A percentile compares a stretch with the other conserved stretches of the same genome.
These are phyloP conservation scores for Scedosporium boydii DNA, from an alignment of 2,329 filamentous ascomycete genomes.

Conservation along the genomic window DNA sequence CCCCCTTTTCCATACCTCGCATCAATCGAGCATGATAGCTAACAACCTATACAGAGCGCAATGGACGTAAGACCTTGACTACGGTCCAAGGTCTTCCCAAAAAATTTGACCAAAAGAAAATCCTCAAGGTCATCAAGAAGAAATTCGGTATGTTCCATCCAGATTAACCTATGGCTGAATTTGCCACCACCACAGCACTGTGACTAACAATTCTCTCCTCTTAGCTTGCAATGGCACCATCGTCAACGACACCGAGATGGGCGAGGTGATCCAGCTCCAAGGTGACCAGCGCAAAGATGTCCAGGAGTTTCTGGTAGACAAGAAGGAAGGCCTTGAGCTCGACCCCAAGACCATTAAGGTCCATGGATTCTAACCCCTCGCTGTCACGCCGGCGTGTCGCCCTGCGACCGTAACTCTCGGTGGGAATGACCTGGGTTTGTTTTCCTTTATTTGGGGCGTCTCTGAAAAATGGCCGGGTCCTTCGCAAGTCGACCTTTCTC, in stretches of 20 bases:
- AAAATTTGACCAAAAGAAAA: constrained; percentile 99
- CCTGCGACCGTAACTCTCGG: constrained; percentile 1
- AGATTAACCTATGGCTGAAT: background rate
- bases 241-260: constrained; percentile 91
- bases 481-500: background rate
- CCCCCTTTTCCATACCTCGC: constrained; percentile 5
- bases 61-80: constrained; percentile 99
- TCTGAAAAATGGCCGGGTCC: background rate
- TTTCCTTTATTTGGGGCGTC: constrained; percentile 1
- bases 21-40: constrained; percentile 19
- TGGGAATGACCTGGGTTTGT: background rate
- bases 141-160: constrained; percentile 66
- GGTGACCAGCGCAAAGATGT: constrained; percentile 99
- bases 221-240: constrained; percentile 99
- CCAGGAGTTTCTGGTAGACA: constrained; percentile 93
- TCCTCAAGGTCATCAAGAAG: constrained; percentile 99
- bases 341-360: constrained; percentile 97
- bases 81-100: constrained; percentile 97
- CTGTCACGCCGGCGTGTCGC: constrained; percentile 4
- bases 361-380: constrained; percentile 36
- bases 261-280: constrained; percentile 99
- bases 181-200: background rate
- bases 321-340: constrained; percentile 88
- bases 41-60: constrained; percentile 65
- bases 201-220: constrained; percentile 15